These are phyloP conservation scores for Thecaphora frezii DNA, from an alignment of 1,284 basidiomycete species.

Conservation along the genomic window DNA sequence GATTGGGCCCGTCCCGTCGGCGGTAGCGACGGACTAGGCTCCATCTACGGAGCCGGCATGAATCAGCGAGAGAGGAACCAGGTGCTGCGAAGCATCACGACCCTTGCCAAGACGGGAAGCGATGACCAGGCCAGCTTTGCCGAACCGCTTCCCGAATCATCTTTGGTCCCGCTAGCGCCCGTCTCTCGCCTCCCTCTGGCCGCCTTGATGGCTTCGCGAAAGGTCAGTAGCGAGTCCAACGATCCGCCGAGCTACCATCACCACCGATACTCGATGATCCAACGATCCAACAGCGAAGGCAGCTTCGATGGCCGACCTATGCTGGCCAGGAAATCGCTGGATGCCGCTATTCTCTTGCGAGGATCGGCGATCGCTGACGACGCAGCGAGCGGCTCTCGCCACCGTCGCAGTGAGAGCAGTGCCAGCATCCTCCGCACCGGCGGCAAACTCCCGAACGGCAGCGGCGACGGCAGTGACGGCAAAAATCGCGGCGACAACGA, in stretches of 20 bases:
- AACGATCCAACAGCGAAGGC: constrained; percentile 5
- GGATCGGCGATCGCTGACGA: too few relatives aligned
- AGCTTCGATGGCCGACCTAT: too few relatives aligned
- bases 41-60: constrained; percentile 24
- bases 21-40: constrained; percentile 30
- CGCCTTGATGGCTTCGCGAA: neutral
- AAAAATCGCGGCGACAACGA: neutral
- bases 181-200: too few relatives aligned
- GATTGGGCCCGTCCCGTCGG: constrained; percentile 33
- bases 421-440: too few relatives aligned
- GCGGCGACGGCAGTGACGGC: too few relatives aligned
- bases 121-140: constrained; percentile 8
- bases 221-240: constrained; percentile 1
- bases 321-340: too few relatives aligned
- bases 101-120: constrained; percentile 19
- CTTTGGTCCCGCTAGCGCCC: too few relatives aligned
- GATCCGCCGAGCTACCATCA: constrained; percentile 22
- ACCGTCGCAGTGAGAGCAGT: too few relatives aligned
- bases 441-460: too few relatives aligned
- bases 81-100: constrained; percentile 30
- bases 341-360: too few relatives aligned
- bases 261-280: neutral
- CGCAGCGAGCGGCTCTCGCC: too few relatives aligned
- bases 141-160: neutral
- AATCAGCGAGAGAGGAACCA: constrained; percentile 20